A percentile compares a stretch with the other conserved stretches of the same genome.
These are phyloP conservation scores for Venturia pyrina DNA, from an alignment of 2,329 filamentous ascomycete genomes.

Conservation along the genomic window DNA sequence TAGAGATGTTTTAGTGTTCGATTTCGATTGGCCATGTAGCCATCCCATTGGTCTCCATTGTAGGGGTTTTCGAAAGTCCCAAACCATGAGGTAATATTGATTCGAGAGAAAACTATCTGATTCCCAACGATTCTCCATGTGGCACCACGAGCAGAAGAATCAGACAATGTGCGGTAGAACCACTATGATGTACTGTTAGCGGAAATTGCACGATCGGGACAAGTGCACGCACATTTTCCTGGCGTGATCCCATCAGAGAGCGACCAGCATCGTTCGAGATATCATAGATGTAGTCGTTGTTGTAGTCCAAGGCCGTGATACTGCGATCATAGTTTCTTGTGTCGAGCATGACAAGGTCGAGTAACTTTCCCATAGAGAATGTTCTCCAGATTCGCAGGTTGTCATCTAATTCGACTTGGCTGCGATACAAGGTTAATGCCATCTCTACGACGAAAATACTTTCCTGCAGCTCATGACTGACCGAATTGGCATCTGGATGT, in stretches of 20 bases:
- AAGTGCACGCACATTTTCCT: slow-evolving; percentile 1
- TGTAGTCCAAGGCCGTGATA: slow-evolving; percentile 42
- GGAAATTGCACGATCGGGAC: not conserved
- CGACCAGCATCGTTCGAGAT: slow-evolving; percentile 13
- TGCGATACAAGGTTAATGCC: slow-evolving; percentile 41
- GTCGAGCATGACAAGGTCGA: slow-evolving; percentile 60
- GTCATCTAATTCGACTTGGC: slow-evolving; percentile 58
- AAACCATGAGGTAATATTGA: slow-evolving; percentile 38
- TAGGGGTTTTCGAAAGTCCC: slow-evolving; percentile 23
- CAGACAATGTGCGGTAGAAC: slow-evolving; percentile 47
- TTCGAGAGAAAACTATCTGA: slow-evolving; percentile 52
- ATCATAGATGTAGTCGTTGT: slow-evolving; percentile 11
- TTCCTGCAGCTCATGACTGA: slow-evolving; percentile 37
- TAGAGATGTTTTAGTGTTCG: slow-evolving; percentile 58
- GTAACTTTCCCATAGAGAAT: slow-evolving; percentile 55
- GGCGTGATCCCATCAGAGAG: slow-evolving; percentile 11
- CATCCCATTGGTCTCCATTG: slow-evolving; percentile 53
- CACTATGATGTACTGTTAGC: slow-evolving; percentile 31
- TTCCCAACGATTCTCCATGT: slow-evolving; percentile 63
- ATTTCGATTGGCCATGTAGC: slow-evolving; percentile 61
- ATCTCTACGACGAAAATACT: too few relatives aligned
- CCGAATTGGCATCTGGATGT: not conserved
- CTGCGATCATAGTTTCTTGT: slow-evolving; percentile 59
- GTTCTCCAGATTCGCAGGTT: slow-evolving; percentile 56
- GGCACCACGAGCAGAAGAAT: slow-evolving; percentile 32